phyloP scores from a whole-genome alignment of 768 basidiomycete genomes.

The Panaeolus papilionaceus region DNA sequence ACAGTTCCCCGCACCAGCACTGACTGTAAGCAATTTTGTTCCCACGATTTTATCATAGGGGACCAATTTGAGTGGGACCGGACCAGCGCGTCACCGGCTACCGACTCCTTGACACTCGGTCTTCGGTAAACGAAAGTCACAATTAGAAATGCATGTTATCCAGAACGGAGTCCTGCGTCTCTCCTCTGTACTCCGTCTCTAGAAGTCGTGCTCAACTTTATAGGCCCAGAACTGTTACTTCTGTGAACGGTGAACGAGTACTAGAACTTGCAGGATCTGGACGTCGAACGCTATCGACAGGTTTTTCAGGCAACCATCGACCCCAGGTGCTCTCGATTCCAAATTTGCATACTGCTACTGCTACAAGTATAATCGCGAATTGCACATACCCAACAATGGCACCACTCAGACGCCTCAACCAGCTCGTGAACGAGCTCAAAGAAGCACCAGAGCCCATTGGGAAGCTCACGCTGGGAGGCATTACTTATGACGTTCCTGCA shows the following conservation, averaged over 20 bases:
- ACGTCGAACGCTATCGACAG: background rate
- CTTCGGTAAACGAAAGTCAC: background rate
- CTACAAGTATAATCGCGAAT: background rate
- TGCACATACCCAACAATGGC: conserved; percentile 33
- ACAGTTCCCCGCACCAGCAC: too few relatives aligned
- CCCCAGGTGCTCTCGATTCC: conserved; percentile 1
- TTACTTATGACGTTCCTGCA: conserved; percentile 59
- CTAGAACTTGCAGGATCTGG: background rate
- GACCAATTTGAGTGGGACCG: background rate
- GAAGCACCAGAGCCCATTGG: conserved; percentile 51
- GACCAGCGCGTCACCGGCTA: conserved; percentile 12
- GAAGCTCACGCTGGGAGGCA: conserved; percentile 61
- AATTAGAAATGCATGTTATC: conserved; percentile 9
- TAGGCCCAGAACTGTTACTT: background rate
- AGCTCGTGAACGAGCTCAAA: conserved; percentile 51
- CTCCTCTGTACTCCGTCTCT: background rate
- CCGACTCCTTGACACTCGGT: conserved; percentile 5
- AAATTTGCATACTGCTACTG: background rate
- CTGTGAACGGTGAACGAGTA: background rate
- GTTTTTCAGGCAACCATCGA: background rate
- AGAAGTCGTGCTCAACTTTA: background rate
- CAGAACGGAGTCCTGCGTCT: conserved; percentile 1
- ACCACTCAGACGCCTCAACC: conserved; percentile 53
- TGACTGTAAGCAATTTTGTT: background rate
- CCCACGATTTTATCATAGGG: background rate